Evolutionary conservation across 805 yeast genomes (phyloP).

Genomic region (Metschnikowia reukaufii): DNA sequence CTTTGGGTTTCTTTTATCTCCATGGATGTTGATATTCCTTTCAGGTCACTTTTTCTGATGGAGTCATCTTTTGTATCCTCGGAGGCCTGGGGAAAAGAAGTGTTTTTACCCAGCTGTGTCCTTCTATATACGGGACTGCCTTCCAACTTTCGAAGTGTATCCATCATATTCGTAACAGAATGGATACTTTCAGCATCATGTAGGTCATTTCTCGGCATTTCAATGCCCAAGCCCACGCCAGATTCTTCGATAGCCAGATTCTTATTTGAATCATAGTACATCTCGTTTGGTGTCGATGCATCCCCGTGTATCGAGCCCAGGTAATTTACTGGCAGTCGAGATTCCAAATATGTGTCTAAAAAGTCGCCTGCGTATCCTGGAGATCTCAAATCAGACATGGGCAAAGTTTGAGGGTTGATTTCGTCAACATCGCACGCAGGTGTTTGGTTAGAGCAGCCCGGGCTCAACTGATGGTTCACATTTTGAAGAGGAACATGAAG

Average conservation of each 20-base stretch:
- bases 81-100: background rate
- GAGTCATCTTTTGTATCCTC: background rate
- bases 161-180: constrained; percentile 11
- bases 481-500: background rate
- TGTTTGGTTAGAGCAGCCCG: background rate
- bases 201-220: background rate
- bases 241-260: background rate
- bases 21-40: background rate
- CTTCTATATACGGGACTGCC: background rate
- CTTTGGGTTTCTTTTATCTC: background rate
- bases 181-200: background rate
- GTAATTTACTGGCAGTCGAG: constrained; percentile 7
- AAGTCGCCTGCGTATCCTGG: constrained; percentile 20
- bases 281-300: background rate
- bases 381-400: constrained; percentile 5
- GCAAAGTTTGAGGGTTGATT: background rate
- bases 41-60: background rate
- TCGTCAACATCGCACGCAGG: background rate
- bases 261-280: background rate
- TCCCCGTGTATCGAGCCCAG: background rate
- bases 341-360: constrained; percentile 18
- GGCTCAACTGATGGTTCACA: constrained; percentile 1
- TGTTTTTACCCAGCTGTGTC: background rate
- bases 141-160: constrained; percentile 6
- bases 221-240: constrained; percentile 8